Base-by-base conservation (phyloP, 345 rosid species). In the Boechera stricta region DNA sequence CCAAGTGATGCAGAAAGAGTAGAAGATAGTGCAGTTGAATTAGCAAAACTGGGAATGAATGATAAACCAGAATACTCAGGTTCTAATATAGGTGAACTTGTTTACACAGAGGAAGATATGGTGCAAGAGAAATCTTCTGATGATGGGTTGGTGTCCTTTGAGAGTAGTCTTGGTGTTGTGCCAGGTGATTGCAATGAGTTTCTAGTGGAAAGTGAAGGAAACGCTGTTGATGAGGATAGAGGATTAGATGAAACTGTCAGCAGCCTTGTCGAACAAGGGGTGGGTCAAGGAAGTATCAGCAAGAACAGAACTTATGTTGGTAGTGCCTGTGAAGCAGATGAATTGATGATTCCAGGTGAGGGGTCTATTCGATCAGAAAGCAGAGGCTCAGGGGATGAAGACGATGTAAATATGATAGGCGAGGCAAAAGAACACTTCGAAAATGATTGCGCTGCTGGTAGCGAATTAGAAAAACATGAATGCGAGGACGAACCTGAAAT, bases 11-110 rank as follows among this genome's bases (percentile, higher is more conserved):
- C 8, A 15, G 51, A 65, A 65, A 70, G 75, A 65, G 69, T 56
- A 56, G 85, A 67, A 67, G 73, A 73, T 42, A 21, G 57, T 75
- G 52, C 61, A 41, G 67, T 76, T 48, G 61, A 47, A 70, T 13
- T 8, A 12, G 72, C 15, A 72, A 48, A 51, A 65, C 29, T 41
- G 39, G 49, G 36, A 71, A 13, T 47, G 49, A 18, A 38, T 51
- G 52, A 54, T 47, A 64, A 38, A 57, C 32, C 49, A 55, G 79
- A 63, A 6, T 6, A 35, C 32, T 69, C 63, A 9, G 71, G 24
- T 64, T 72, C 56, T 28, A 63, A 1, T 59, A 52, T 36, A 10
- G 41, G 61, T 59, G 64, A 80, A 35, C 64, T 35, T 31, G 24
- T 66, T 51, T 38, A 57, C 33, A 24, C 11, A 0, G 75, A 47